These are phyloP conservation scores for Strobilomyces echinocephalus DNA, from an alignment of 768 basidiomycete genomes.

Conservation along the genomic window DNA sequence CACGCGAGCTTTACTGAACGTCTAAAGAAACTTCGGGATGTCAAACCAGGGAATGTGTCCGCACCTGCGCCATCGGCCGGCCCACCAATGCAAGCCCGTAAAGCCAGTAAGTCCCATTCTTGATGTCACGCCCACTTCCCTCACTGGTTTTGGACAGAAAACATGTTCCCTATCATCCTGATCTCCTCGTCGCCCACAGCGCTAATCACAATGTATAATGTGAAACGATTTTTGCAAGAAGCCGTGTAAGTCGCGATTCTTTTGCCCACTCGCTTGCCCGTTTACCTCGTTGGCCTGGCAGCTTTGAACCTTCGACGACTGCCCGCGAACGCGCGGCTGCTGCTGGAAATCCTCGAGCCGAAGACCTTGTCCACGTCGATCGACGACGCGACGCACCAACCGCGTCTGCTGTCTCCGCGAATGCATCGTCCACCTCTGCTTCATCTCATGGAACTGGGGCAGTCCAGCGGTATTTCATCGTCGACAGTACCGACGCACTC, in stretches of 20 bases:
- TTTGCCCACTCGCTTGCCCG: neutral
- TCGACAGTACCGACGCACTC: conserved; percentile 71
- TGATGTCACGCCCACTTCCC: neutral
- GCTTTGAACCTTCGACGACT: conserved; percentile 72
- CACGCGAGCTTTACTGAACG: conserved; percentile 66
- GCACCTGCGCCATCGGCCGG: conserved; percentile 36
- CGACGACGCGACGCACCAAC: conserved; percentile 60
- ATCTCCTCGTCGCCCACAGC: conserved; percentile 92
- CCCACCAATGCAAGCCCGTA: conserved; percentile 48
- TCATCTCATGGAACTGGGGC: too few relatives aligned
- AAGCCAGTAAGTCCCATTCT: conserved; percentile 51
- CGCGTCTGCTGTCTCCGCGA: conserved; percentile 9
- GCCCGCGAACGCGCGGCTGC: conserved; percentile 64
- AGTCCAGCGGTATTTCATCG: conserved; percentile 61
- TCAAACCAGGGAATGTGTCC: conserved; percentile 47
- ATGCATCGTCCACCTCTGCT: neutral
- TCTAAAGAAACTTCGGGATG: conserved; percentile 71
- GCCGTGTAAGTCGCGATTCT: conserved; percentile 48
- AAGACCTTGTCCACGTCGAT: conserved; percentile 86
- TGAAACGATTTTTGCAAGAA: conserved; percentile 90
- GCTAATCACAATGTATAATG: conserved; percentile 65
- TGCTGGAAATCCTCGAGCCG: conserved; percentile 69
- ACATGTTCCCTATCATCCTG: conserved; percentile 91
- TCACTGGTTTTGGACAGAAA: conserved; percentile 38
- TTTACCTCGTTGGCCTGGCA: conserved; percentile 18